phyloP scores from a whole-genome alignment of 169 alveolate species.

The Plasmodium inui region DNA sequence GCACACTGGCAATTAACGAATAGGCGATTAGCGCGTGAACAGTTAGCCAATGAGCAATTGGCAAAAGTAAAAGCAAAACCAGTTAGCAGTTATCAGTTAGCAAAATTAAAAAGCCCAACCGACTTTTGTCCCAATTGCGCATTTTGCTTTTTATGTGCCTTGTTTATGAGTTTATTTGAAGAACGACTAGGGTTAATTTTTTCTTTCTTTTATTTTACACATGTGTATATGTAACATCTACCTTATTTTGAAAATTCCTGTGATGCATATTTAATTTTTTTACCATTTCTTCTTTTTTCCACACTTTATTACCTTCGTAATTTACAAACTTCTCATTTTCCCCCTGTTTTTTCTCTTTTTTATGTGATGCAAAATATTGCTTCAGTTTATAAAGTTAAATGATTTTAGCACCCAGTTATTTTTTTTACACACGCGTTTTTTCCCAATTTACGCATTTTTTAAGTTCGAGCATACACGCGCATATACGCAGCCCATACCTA shows the following conservation, averaged over 20 bases:
- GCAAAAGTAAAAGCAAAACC: neutral
- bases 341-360: neutral
- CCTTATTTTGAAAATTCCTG: neutral
- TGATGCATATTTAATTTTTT: neutral
- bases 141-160: neutral
- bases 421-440: neutral
- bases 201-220: neutral
- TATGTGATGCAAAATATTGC: neutral
- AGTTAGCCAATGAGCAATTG: neutral
- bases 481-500: neutral
- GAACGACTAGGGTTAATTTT: neutral
- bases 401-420: neutral
- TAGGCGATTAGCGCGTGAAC: neutral
- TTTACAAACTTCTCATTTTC: neutral
- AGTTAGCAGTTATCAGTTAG: neutral
- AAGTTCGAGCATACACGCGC: neutral
- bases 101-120: neutral
- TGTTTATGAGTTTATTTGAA: slow-evolving; percentile 5
- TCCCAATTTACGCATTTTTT: neutral
- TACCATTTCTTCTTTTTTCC: neutral
- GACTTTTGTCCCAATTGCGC: neutral
- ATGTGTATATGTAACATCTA: slow-evolving; percentile 13
- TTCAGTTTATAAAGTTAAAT: neutral
- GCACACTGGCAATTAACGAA: neutral
- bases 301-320: neutral